A percentile compares a stretch with the other conserved stretches of the same genome.
These are phyloP conservation scores for Penicillium samsonianum DNA, from an alignment of 495 filamentous ascomycete genomes.

Conservation along the genomic window DNA sequence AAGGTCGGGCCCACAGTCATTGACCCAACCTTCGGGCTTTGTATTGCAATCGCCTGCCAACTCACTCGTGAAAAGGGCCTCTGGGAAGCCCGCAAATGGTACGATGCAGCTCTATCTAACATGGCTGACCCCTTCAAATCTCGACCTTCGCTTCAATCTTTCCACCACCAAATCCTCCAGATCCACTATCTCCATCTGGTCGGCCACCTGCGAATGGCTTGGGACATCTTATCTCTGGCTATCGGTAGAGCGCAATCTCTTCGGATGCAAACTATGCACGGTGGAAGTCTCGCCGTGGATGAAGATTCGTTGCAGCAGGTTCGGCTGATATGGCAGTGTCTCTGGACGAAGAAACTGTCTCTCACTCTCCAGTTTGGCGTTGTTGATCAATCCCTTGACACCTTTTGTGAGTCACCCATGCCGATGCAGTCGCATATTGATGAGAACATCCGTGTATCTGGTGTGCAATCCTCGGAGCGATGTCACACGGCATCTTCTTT, in stretches of 20 bases:
- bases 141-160: background rate
- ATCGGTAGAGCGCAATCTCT: slow-evolving; percentile 16
- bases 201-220: slow-evolving; percentile 16
- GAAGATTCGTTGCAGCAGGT: slow-evolving; percentile 2
- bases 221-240: slow-evolving; percentile 12
- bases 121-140: background rate
- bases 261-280: slow-evolving; percentile 4
- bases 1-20: background rate
- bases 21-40: background rate
- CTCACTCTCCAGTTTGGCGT: slow-evolving; percentile 19
- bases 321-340: slow-evolving; percentile 21
- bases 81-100: background rate
- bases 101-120: background rate
- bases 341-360: slow-evolving; percentile 16
- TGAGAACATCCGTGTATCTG: background rate
- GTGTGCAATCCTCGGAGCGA: background rate
- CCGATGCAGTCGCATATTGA: slow-evolving; percentile 3
- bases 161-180: slow-evolving; percentile 21
- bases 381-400: slow-evolving; percentile 10
- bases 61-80: background rate
- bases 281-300: background rate
- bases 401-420: slow-evolving; percentile 10
- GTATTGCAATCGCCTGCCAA: background rate
- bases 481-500: background rate
- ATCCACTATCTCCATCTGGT: slow-evolving; percentile 22